Evolutionary conservation across 164 flowering plant genomes (phyloP).

Genomic region (Macadamia integrifolia): DNA sequence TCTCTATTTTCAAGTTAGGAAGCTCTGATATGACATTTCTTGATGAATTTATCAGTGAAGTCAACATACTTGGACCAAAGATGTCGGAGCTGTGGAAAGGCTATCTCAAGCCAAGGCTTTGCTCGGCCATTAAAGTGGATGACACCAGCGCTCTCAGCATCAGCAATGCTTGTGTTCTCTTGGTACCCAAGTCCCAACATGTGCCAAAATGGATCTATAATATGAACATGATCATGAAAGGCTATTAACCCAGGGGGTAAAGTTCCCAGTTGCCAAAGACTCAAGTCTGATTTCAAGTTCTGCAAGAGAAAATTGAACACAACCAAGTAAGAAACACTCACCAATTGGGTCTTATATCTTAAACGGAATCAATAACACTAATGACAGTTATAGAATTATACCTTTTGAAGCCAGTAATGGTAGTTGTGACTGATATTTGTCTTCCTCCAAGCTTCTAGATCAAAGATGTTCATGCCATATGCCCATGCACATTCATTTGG

Average conservation of each 20-base stretch:
- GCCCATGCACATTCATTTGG: conserved; percentile 98
- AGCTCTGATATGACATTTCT: conserved; percentile 60
- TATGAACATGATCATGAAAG: conserved; percentile 80
- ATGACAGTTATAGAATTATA: conserved; percentile 10
- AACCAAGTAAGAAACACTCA: too few relatives aligned
- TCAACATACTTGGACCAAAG: conserved; percentile 81
- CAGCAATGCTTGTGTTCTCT: conserved; percentile 63
- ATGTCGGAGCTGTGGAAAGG: conserved; percentile 66
- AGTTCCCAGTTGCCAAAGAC: conserved; percentile 95
- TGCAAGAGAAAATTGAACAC: conserved; percentile 25
- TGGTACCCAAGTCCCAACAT: conserved; percentile 97
- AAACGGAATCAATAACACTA: too few relatives aligned
- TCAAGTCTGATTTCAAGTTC: conserved; percentile 90
- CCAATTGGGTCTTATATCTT: too few relatives aligned
- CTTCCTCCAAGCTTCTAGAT: conserved; percentile 85
- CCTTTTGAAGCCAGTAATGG: conserved; percentile 81
- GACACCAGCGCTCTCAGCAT: conserved; percentile 77
- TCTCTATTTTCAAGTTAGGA: conserved; percentile 20
- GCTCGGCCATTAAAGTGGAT: conserved; percentile 94
- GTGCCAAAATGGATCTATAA: conserved; percentile 90
- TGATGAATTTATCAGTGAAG: conserved; percentile 70
- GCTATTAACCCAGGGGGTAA: conserved; percentile 94
- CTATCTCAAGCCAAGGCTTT: conserved; percentile 96
- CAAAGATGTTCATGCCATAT: conserved; percentile 95
- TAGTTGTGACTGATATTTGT: conserved; percentile 78